phyloP scores from a whole-genome alignment of 352 stramenopile genomes.

The Globisporangium canariense region DNA sequence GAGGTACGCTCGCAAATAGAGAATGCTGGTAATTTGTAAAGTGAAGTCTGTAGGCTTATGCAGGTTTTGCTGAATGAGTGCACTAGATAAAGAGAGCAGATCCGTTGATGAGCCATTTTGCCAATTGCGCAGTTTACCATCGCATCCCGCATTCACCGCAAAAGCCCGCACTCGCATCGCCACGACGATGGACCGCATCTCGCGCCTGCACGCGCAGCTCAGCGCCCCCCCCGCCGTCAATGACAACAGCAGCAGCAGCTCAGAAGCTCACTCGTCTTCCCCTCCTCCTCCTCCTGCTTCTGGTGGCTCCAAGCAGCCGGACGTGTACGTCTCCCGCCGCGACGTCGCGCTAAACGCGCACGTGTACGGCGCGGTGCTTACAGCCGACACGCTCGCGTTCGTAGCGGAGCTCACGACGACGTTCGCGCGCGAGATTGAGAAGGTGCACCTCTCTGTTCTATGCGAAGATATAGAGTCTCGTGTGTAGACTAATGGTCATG shows the following conservation, averaged over 20 bases:
- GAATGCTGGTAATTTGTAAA: too few species aligned
- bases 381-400: conserved; percentile 83
- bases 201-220: conserved; percentile 34
- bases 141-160: conserved; percentile 3
- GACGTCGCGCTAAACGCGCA: conserved; percentile 21
- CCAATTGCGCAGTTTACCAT: not conserved
- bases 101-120: conserved; percentile 2
- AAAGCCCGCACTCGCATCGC: not conserved
- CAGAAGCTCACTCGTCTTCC: too few species aligned
- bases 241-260: not conserved
- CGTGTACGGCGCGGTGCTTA: conserved; percentile 75
- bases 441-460: conserved; percentile 20
- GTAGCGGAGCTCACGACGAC: conserved; percentile 71
- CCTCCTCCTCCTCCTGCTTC: not conserved
- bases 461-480: not conserved
- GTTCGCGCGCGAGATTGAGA: conserved; percentile 62
- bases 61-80: not conserved
- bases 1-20: too few species aligned
- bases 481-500: not conserved
- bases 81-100: not conserved
- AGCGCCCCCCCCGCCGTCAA: not conserved
- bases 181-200: conserved; percentile 39
- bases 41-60: too few species aligned
- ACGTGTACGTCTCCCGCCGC: conserved; percentile 31
- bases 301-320: not conserved